Base-by-base conservation (phyloP, 2,329 filamentous ascomycete genomes). In the Penicillium rolfsii region DNA sequence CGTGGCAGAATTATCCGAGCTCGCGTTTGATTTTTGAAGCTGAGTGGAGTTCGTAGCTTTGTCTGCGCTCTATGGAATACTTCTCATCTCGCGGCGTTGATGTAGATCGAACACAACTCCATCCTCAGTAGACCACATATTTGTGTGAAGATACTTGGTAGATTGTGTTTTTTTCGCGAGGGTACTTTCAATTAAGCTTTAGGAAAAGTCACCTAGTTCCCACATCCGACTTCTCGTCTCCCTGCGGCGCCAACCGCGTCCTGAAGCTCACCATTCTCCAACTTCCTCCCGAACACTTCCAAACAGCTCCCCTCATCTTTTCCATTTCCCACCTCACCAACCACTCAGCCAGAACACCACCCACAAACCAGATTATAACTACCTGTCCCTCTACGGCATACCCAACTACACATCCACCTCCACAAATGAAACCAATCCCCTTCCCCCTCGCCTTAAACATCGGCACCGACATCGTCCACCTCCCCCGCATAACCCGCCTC, bases 381-480 rank as follows among this genome's bases (percentile, higher is more conserved):
- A 38, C 33, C 22, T n/a, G 12, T 22, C 11, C 14, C 12, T n/a
- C 19, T 26, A 5, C 45, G 5, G 41, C 33, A 30, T 36, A 46
- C 26, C 12, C 28, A 50, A 54, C 43, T 52, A 54, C 16, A 12
- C 28, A 38, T 52, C 50, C 19, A 24, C 43, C 4, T 8, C 26
- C 46, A 35, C 30, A 3, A 59, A 77, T 78, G 75, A 77, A 74
- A 64, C 67, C 68, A 4, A 57, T 67, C 6, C 75, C 75, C 0
- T 91, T 93, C 68, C 88, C 89, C 1, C 81, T 87, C n/a, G 81
- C 87, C 0, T 72, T 94, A 14, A 83, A 83, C 52, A 80, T 96
- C 55, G 93, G 93, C 60, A 94, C 86, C 52, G 93, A 96, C 73
- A 89, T 96, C 59, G 92, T 91, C 75, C 83, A 83, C 59, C 84